Evolutionary conservation across 495 filamentous ascomycete genomes (phyloP).

Genomic region (Cladorrhinum samala): DNA sequence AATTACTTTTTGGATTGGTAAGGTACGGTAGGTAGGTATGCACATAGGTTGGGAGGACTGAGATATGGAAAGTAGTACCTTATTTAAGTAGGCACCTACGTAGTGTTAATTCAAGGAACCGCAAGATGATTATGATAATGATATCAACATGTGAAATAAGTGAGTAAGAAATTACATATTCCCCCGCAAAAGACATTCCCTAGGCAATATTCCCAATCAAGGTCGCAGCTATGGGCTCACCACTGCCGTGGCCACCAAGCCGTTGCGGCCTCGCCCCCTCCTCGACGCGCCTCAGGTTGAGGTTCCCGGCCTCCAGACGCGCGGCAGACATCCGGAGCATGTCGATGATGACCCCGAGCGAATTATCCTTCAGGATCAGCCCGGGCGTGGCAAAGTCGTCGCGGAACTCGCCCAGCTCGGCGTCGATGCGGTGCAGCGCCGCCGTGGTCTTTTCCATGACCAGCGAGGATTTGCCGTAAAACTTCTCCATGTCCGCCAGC

Average conservation of each 20-base stretch:
- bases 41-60: no score
- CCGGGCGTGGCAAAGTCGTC: not conserved
- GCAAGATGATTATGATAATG: no score
- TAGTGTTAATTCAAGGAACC: no score
- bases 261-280: not conserved
- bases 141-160: no score
- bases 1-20: conserved; percentile 23
- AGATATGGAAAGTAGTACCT: no score
- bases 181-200: no score
- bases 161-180: no score
- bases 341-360: not conserved
- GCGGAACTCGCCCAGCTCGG: not conserved
- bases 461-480: not conserved
- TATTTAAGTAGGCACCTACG: no score
- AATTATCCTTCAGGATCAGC: not conserved
- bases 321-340: not conserved
- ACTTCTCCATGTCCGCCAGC: not conserved
- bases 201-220: not conserved
- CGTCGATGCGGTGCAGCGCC: not conserved
- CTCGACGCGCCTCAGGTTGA: not conserved
- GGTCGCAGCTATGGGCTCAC: not conserved
- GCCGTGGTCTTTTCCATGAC: not conserved
- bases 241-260: no score
- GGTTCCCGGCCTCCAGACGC: not conserved
- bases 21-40: no score